Base-by-base conservation (phyloP, 768 basidiomycete genomes). In the Amanita pseudoporphyria region DNA sequence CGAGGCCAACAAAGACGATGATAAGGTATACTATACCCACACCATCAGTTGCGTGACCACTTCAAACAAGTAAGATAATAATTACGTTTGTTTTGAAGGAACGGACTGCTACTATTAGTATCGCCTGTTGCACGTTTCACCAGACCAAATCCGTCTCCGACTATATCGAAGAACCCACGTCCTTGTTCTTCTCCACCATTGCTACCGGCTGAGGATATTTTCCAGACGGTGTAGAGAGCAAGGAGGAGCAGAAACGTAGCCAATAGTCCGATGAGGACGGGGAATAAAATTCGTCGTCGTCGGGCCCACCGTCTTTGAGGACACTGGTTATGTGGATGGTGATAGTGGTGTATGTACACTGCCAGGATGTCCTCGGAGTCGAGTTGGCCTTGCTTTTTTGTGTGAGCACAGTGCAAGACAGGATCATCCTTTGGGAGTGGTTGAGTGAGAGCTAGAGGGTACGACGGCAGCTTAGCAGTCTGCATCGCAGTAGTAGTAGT, bases 1-100 rank as follows among this genome's bases (percentile, higher is more conserved):
- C 55, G 3, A 84, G 61, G 2, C 82, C 82, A 9, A 84, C 79
- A 58, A 84, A 77, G n/a, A 82, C 56, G 31, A 83, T 65, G 31
- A 83, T 79, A 24, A 84, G 68, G 56, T 82, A 84, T 14, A 78
- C 81, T 83, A 48, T 37, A n/a, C 1, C 0, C 5, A n/a, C 21
- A 16, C 48, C 19, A 53, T 44, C 37, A 16, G 44, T 13, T 35
- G 5, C 7, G 38, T 31, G 16, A 14, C 1, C n/a, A n/a, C n/a
- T n/a, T n/a, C n/a, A n/a, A 30, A 31, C 9, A 6, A 0, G 28
- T 33, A 16, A 9, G 9, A 18, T 42, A 22, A 13, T 0, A 67
- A 68, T 51, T 44, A 78, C 76, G 49, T 62, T 78, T 77, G 19
- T 65, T 53, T 6, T 67, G 30, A 5, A 70, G 64, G 50, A 78